These are phyloP conservation scores for Syzygium aqueum DNA, from an alignment of 345 rosid genomes.

Conservation along the genomic window DNA sequence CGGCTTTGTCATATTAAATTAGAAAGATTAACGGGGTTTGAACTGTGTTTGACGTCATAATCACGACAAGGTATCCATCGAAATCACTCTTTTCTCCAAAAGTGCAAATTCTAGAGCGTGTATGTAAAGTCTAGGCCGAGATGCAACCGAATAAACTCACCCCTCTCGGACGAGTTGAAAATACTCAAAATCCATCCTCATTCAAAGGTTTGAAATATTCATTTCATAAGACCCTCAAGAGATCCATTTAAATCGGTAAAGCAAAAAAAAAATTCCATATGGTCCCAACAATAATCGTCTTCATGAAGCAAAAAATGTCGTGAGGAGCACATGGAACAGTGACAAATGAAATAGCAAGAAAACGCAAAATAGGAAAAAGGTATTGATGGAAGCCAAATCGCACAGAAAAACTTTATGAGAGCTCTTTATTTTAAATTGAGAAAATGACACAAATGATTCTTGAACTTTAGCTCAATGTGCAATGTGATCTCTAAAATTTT, in stretches of 20 bases:
- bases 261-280: not conserved
- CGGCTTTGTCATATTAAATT: not conserved
- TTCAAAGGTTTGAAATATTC: not conserved
- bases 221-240: not conserved
- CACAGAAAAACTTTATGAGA: not conserved
- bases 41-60: not conserved
- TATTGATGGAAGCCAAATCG: not conserved
- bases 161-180: not conserved
- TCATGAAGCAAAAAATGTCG: not conserved
- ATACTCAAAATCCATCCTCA: not conserved
- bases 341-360: not conserved
- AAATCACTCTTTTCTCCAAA: not conserved
- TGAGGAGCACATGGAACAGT: not conserved
- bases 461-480: no score
- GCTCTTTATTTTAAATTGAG: not conserved
- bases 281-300: not conserved
- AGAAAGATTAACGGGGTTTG: not conserved
- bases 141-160: not conserved
- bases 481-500: no score
- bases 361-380: no score
- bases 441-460: no score
- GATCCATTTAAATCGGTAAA: not conserved
- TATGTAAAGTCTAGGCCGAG: not conserved
- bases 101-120: not conserved
- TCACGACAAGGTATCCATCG: not conserved